Evolutionary conservation across 306 rosid species (phyloP).

Genomic region (Dalbergia oliveri): DNA sequence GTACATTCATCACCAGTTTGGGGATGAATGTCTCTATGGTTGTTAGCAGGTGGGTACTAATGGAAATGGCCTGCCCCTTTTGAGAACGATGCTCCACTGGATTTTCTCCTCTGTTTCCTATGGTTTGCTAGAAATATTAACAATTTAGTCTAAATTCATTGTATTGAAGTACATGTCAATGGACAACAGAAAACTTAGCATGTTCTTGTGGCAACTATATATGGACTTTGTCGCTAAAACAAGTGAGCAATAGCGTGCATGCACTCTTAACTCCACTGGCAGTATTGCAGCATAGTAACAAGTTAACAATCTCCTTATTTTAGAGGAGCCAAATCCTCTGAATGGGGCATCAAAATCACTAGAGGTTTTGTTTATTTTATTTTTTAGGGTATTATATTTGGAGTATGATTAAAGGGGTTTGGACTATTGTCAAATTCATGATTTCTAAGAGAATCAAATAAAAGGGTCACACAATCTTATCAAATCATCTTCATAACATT

Average conservation of each 20-base stretch:
- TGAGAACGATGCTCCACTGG: not conserved
- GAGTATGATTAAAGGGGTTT: not conserved
- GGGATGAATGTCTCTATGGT: conserved; percentile 10
- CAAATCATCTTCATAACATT: conserved; percentile 21
- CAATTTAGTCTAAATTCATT: conserved; percentile 25
- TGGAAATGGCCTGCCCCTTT: conserved; percentile 1
- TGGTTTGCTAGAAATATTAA: not conserved
- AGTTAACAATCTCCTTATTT: not conserved
- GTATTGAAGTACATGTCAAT: conserved; percentile 14
- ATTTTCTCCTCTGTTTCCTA: conserved; percentile 23
- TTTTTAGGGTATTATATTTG: not conserved
- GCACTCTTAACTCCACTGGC: conserved; percentile 12
- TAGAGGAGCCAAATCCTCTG: not conserved
- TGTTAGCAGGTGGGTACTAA: not conserved
- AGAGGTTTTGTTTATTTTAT: not conserved
- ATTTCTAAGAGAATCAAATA: conserved; percentile 11
- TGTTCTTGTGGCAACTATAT: not conserved
- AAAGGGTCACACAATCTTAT: conserved; percentile 26
- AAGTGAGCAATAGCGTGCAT: conserved; percentile 5
- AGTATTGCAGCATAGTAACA: not conserved
- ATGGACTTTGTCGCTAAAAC: not conserved
- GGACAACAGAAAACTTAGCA: not conserved
- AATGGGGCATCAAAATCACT: not conserved
- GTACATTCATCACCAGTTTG: conserved; percentile 26
- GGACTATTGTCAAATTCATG: not conserved